Evolutionary conservation across 805 yeast genomes (phyloP).

Genomic region (Candida wancherniae): DNA sequence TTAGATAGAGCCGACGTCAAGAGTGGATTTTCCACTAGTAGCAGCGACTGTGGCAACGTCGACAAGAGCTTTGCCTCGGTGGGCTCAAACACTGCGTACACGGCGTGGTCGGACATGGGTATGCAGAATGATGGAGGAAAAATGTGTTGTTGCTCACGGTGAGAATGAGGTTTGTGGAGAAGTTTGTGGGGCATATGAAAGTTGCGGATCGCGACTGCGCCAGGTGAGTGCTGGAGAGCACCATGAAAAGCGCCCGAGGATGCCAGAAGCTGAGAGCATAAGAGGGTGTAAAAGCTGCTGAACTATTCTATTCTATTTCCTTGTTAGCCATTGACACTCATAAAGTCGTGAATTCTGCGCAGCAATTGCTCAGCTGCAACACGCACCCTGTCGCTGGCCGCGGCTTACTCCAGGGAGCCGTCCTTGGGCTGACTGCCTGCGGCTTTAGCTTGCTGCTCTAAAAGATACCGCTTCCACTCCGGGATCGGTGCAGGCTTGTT

Average conservation of each 20-base stretch:
- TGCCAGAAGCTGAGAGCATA: no score
- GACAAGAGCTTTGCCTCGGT: constrained; percentile 31
- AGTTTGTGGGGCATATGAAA: constrained; percentile 12
- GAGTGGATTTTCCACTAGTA: constrained; percentile 41
- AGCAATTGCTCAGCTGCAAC: no score
- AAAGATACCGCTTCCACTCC: constrained; percentile 31
- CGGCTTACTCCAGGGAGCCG: no score
- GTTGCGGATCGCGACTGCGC: no score
- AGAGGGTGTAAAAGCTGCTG: no score
- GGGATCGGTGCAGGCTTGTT: constrained; percentile 31
- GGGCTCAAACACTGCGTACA: constrained; percentile 33
- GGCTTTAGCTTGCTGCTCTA: constrained; percentile 17
- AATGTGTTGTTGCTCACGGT: neutral
- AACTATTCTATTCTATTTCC: no score
- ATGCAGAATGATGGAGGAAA: neutral
- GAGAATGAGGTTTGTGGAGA: constrained; percentile 11
- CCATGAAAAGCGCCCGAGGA: no score
- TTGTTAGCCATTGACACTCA: no score
- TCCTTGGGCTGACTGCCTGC: no score
- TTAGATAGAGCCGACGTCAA: constrained; percentile 44
- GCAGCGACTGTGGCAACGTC: constrained; percentile 23
- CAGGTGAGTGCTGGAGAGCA: no score
- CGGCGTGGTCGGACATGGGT: constrained; percentile 13
- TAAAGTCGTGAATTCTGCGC: no score
- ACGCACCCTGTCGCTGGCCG: no score